A percentile compares a stretch with the other conserved stretches of the same genome.
Conservation (phyloP, 768 basidiomycete genomes). For the Dendrothele bispora region DNA sequence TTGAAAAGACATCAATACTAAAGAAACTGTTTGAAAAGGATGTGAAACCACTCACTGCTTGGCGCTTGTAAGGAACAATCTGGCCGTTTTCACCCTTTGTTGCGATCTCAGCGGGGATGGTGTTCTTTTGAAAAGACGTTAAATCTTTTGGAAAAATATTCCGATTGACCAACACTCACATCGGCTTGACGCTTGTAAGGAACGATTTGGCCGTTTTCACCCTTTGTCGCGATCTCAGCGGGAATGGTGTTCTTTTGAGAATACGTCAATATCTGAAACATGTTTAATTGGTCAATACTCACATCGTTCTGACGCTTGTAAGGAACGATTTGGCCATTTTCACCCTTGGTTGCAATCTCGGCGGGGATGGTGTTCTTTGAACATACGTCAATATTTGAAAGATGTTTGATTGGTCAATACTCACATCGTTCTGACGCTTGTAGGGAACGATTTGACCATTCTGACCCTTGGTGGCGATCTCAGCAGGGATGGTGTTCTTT, state of each 20-base stretch:
- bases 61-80: constrained; percentile 9
- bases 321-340: constrained; percentile 15
- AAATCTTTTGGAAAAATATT: background rate
- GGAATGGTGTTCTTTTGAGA: background rate
- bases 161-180: too few species aligned
- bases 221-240: constrained; percentile 21
- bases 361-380: constrained; percentile 26
- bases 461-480: constrained; percentile 25
- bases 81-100: constrained; percentile 6
- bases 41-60: background rate
- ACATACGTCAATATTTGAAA: background rate
- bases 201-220: constrained; percentile 26
- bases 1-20: background rate
- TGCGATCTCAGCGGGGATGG: background rate
- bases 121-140: background rate
- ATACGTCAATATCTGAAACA: background rate
- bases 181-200: constrained; percentile 19
- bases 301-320: constrained; percentile 14
- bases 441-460: constrained; percentile 28
- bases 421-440: constrained; percentile 6
- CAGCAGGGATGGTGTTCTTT: constrained; percentile 8
- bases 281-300: background rate
- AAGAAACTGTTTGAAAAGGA: background rate
- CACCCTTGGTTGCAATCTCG: background rate
- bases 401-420: too few species aligned